Evolutionary conservation across 306 rosid genomes (phyloP).

Genomic region (Neltuma alba): DNA sequence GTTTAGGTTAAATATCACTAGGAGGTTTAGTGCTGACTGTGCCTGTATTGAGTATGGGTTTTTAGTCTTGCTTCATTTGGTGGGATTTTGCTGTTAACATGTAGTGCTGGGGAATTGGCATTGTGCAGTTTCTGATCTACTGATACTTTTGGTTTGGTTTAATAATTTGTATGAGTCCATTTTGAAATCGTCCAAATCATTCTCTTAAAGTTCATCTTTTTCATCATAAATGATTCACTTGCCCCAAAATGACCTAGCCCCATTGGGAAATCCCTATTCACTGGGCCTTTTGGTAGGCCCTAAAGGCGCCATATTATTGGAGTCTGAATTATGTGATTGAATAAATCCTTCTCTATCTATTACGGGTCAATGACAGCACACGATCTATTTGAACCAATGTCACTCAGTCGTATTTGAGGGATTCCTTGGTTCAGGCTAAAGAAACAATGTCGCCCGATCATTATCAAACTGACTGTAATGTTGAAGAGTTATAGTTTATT

Average conservation of each 20-base stretch:
- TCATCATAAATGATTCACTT: background rate
- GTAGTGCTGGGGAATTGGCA: background rate
- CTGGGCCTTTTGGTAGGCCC: no score
- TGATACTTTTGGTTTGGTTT: slow-evolving; percentile 23
- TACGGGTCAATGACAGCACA: background rate
- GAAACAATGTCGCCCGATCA: background rate
- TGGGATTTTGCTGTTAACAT: background rate
- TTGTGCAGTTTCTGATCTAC: background rate
- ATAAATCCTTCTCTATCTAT: background rate
- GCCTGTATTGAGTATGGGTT: background rate
- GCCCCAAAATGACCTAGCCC: background rate
- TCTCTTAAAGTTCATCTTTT: background rate
- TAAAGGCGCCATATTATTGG: no score
- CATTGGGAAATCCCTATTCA: no score
- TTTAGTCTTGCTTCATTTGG: background rate
- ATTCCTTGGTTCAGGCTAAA: background rate
- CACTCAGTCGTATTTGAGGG: background rate
- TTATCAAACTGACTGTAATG: background rate
- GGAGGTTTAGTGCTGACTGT: background rate
- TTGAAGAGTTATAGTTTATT: slow-evolving; percentile 22
- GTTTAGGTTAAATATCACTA: background rate
- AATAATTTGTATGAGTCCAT: background rate
- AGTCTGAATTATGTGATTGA: background rate
- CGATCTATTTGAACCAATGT: background rate
- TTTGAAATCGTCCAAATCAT: background rate